Conservation (phyloP, 1,139 yeast genomes). For the Zhuliangozyma parablackwelliae region DNA sequence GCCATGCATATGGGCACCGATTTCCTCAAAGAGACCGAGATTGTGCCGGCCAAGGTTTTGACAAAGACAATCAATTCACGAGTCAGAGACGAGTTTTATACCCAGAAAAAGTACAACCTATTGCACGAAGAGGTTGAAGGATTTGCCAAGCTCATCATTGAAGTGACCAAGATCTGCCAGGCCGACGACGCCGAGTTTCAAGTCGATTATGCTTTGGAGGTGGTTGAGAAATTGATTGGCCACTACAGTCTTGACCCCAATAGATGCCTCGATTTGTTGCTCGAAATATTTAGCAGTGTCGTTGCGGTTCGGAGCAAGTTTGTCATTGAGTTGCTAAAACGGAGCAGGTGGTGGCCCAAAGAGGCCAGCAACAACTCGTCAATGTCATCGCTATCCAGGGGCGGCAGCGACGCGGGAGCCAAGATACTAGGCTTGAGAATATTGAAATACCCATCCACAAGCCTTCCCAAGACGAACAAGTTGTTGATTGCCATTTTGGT, state of each 20-base stretch:
- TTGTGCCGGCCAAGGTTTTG: conserved; percentile 36
- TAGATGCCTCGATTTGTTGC: conserved; percentile 58
- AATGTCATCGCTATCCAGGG: conserved; percentile 45
- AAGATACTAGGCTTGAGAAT: conserved; percentile 55
- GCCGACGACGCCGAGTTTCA: conserved; percentile 38
- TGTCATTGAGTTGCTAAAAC: conserved; percentile 44
- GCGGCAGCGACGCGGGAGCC: conserved; percentile 62
- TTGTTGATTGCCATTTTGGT: conserved; percentile 51
- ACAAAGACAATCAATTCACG: conserved; percentile 40
- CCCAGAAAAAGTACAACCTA: conserved; percentile 69
- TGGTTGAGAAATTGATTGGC: conserved; percentile 62
- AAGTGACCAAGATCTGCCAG: conserved; percentile 43
- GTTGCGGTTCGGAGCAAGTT: conserved; percentile 44
- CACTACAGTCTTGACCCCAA: conserved; percentile 76
- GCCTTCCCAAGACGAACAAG: conserved; percentile 43
- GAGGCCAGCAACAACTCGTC: conserved; percentile 26
- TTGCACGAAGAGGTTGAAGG: conserved; percentile 83
- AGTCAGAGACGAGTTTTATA: conserved; percentile 54
- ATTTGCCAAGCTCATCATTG: conserved; percentile 60
- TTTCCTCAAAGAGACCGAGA: conserved; percentile 31
- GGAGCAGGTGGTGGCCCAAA: conserved; percentile 66
- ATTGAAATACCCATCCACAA: conserved; percentile 26
- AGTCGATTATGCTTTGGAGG: conserved; percentile 44
- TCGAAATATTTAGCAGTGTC: conserved; percentile 47
- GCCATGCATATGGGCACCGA: conserved; percentile 34